Conservation (phyloP, 495 filamentous ascomycete species). For the Podospora conica region DNA sequence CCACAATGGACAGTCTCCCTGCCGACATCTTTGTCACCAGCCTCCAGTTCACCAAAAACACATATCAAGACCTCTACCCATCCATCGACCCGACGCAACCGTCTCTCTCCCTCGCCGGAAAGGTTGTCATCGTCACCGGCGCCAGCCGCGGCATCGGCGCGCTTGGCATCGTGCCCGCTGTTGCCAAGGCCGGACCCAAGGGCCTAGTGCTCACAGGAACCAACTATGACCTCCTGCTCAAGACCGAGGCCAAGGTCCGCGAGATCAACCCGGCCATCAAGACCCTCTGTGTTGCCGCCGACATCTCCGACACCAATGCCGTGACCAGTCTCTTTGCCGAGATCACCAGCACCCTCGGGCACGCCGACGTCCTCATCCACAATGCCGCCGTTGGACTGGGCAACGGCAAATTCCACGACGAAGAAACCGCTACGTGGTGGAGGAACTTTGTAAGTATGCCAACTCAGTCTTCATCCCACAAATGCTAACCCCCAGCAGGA, state of each 20-base stretch:
- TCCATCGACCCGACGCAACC: constrained; percentile 34
- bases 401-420: constrained; percentile 15
- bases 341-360: constrained; percentile 33
- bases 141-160: constrained; percentile 41
- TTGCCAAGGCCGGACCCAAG: constrained; percentile 35
- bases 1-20: constrained; percentile 20
- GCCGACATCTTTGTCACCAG: constrained; percentile 18
- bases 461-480: neutral
- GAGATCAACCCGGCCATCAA: constrained; percentile 26
- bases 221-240: constrained; percentile 25
- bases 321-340: constrained; percentile 32
- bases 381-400: constrained; percentile 32
- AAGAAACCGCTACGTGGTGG: constrained; percentile 34
- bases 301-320: constrained; percentile 28
- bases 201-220: constrained; percentile 39
- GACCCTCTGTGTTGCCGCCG: constrained; percentile 24
- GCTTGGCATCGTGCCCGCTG: constrained; percentile 37
- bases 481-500: constrained; percentile 23
- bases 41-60: constrained; percentile 29
- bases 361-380: constrained; percentile 41
- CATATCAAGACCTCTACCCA: constrained; percentile 41
- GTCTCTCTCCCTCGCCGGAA: constrained; percentile 21
- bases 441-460: constrained; percentile 24
- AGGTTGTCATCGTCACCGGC: constrained; percentile 42
- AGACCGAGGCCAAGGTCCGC: constrained; percentile 26